Base-by-base conservation (phyloP, 495 filamentous ascomycete genomes). In the Penicillium subrubescens region DNA sequence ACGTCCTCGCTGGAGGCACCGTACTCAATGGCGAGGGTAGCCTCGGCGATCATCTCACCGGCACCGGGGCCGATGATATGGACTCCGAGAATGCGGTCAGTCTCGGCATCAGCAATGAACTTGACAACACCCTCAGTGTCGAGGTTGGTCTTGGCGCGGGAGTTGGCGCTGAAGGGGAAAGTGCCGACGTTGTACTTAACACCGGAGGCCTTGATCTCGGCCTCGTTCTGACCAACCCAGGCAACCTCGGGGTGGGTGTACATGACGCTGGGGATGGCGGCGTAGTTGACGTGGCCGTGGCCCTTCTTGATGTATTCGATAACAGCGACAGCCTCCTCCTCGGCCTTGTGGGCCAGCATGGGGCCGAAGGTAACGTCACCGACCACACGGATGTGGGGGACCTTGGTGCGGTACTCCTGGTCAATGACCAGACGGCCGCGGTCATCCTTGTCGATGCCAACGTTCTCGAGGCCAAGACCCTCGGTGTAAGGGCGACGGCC, bases 21-120 rank as follows among this genome's bases (percentile, higher is more conserved):
- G 75, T 98, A 99, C 84, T 99, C 95, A 57, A 99, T 81, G 59
- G 95, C 96, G 68, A 99, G 84, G 44, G 94, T 94, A 60, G 91
- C 95, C 83, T 99, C 95, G 19, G 94, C 95, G 82, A 99, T 97
- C 96, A 99, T 97, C 86, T 99, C 95, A 70, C 95, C 95, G 44
- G 95, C 95, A 77, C 92, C 93, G 73, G 96, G 86, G 52, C 95
- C 95, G 70, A 99, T 87, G 80, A 99, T 98, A 85, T 99, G 95
- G 61, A 97, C 88, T 68, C 95, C 95, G 59, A 99, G 82, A 63
- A 99, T 89, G 63, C 95, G 87, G 81, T 99, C 95, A 54, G 95
- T 98, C 86, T 98, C 93, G 64, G 93, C 93, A 76, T 98, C 95
- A 37, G 93, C 88, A 65, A 99, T 83, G 82, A 99, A 96, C 88